Evolutionary conservation across 2,329 filamentous ascomycete species (phyloP).

Genomic region (Talaromyces funiculosus): DNA sequence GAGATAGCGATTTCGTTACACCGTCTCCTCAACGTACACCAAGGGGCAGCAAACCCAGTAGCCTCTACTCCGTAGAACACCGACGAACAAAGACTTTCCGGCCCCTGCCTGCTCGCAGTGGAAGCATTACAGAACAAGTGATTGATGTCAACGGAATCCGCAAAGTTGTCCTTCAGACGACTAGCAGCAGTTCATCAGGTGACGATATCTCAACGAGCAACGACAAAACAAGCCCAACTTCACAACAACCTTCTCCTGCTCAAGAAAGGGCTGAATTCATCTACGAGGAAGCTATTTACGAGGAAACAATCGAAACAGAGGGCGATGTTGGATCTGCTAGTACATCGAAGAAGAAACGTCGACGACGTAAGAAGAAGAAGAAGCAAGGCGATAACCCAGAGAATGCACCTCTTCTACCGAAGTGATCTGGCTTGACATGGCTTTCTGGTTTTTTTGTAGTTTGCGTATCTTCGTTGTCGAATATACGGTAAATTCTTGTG

Average conservation of each 20-base stretch:
- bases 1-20: neutral
- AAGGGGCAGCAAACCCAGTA: conserved; percentile 20
- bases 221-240: neutral
- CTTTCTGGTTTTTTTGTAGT: neutral
- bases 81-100: conserved; percentile 30
- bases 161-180: conserved; percentile 70
- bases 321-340: neutral
- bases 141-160: conserved; percentile 67
- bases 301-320: conserved; percentile 6
- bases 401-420: conserved; percentile 19
- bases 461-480: neutral
- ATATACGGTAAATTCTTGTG: neutral
- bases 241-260: neutral
- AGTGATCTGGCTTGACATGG: neutral
- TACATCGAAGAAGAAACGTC: conserved; percentile 23
- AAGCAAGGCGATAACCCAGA: conserved; percentile 13
- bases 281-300: neutral
- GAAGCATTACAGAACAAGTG: conserved; percentile 74
- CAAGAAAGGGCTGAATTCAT: neutral
- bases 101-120: conserved; percentile 57
- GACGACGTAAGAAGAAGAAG: conserved; percentile 25
- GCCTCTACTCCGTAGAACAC: conserved; percentile 20
- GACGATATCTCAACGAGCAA: neutral
- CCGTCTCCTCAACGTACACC: conserved; percentile 3
- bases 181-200: conserved; percentile 48